Conservation (phyloP, 352 stramenopile genomes). For the Phytophthora tubulina region DNA sequence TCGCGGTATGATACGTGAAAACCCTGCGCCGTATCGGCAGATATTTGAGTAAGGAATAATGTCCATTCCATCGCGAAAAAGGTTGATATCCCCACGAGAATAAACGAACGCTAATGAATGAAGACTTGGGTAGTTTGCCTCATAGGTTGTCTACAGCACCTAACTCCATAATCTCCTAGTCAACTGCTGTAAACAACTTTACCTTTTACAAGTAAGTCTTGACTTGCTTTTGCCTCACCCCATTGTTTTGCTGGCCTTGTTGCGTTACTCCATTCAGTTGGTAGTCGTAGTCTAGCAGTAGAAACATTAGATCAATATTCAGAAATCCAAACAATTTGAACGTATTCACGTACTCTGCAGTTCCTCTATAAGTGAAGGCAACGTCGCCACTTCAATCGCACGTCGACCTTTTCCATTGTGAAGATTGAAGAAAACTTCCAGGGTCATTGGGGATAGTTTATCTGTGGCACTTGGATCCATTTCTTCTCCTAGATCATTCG, state of each 20-base stretch:
- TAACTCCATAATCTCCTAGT: no score
- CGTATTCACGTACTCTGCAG: conserved; percentile 30
- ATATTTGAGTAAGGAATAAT: not conserved
- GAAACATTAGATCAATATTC: not conserved
- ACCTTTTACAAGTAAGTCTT: not conserved
- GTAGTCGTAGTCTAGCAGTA: conserved; percentile 20
- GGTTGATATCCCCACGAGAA: no score
- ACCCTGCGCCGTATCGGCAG: not conserved
- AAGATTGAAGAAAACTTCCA: conserved; percentile 51
- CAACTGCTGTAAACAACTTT: no score
- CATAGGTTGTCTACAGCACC: not conserved
- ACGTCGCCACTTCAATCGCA: conserved; percentile 59
- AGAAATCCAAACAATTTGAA: not conserved
- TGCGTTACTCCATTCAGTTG: conserved; percentile 17
- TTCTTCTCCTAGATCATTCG: conserved; percentile 27
- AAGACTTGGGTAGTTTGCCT: no score
- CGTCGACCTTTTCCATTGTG: conserved; percentile 56
- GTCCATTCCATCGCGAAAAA: no score
- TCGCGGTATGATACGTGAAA: not conserved
- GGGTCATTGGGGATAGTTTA: conserved; percentile 1
- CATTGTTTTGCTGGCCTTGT: conserved; percentile 1
- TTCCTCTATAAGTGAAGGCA: conserved; percentile 42
- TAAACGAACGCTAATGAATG: no score
- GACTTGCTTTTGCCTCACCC: conserved; percentile 8
- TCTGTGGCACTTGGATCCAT: not conserved